These are phyloP conservation scores for Pterocarpus macrocarpus DNA, from an alignment of 306 rosid genomes.

Conservation along the genomic window DNA sequence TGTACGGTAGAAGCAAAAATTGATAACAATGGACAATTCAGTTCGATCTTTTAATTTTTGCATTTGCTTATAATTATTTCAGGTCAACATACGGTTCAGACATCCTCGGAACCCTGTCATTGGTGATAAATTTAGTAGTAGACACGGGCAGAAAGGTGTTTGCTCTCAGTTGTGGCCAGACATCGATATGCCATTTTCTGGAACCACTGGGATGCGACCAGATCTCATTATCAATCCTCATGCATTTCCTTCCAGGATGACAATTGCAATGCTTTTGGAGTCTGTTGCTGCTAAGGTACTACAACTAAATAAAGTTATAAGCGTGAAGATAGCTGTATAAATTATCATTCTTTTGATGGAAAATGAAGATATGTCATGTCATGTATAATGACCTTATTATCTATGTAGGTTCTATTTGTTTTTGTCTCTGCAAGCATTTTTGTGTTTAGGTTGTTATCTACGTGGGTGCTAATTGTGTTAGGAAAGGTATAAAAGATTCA, in stretches of 20 bases:
- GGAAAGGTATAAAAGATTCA: background rate
- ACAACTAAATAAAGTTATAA: background rate
- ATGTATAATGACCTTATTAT: slow-evolving; percentile 6
- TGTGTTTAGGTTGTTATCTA: background rate
- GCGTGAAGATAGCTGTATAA: background rate
- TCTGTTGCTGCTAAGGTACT: slow-evolving; percentile 97
- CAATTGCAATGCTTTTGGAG: slow-evolving; percentile 98
- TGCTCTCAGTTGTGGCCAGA: slow-evolving; percentile 99
- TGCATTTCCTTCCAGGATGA: slow-evolving; percentile 99
- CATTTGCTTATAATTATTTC: slow-evolving; percentile 36
- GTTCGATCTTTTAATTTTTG: slow-evolving; percentile 25
- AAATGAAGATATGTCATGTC: background rate
- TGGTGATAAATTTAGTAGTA: slow-evolving; percentile 99
- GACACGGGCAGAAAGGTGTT: slow-evolving; percentile 99
- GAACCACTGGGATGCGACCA: slow-evolving; percentile 94
- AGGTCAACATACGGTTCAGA: slow-evolving; percentile 93
- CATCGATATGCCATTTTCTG: slow-evolving; percentile 98
- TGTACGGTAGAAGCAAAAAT: background rate
- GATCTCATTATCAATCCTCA: slow-evolving; percentile 99
- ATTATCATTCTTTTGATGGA: background rate
- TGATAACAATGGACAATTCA: background rate
- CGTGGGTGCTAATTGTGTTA: background rate
- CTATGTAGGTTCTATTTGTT: background rate
- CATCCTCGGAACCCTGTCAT: slow-evolving; percentile 91
- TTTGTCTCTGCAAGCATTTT: background rate